Evolutionary conservation across 2,329 filamentous ascomycete genomes (phyloP), one percentile per base, ranked within the genome.

Genomic region (Cytospora piceae): DNA sequence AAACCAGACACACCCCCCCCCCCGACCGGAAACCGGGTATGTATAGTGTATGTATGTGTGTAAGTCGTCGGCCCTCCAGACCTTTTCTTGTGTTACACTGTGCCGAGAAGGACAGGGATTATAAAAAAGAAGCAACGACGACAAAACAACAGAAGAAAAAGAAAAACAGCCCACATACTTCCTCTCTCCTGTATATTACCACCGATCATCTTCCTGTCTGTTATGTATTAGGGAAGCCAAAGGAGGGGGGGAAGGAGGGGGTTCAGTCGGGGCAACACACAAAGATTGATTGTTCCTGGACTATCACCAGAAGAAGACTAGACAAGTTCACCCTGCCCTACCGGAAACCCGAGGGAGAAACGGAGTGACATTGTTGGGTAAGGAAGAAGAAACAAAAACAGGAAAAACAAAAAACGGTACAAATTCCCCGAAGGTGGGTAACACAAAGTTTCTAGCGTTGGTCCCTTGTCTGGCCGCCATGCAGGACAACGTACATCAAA

Each of bases 361-460:
- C 31, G n/a, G 37, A 52, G 27, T 53, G n/a, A 24, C 24, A 53
- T 58, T 39, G 37, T 12, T 5, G 62, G 39, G 1, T 6, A 42
- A 42, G 20, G 20, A 20, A 27, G 51, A 37, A 39, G 24, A 32
- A n/a, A 15, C 14, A 57, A 22, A n/a, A 39, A 39, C 27, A 57
- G 32, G 34, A 46, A 34, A 37, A 37, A 57, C 27, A 37, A 58
- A 59, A 39, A 37, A 57, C 27, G 31, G 46, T 59, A 52, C 54
- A 59, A 59, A 66, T 52, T 67, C 61, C 67, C 67, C 67, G 66
- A 67, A 56, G 66, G 63, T 67, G 66, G 51, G 66, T 67, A 52
- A 58, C 62, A 67, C 66, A 65, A 65, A 55, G 58, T 64, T 64
- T 65, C 61, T 67, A 61, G 61, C 57, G 61, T 24, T 58, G 64